phyloP scores from a whole-genome alignment of 768 basidiomycete genomes.

The Boletus pseudo-olivaceus region DNA sequence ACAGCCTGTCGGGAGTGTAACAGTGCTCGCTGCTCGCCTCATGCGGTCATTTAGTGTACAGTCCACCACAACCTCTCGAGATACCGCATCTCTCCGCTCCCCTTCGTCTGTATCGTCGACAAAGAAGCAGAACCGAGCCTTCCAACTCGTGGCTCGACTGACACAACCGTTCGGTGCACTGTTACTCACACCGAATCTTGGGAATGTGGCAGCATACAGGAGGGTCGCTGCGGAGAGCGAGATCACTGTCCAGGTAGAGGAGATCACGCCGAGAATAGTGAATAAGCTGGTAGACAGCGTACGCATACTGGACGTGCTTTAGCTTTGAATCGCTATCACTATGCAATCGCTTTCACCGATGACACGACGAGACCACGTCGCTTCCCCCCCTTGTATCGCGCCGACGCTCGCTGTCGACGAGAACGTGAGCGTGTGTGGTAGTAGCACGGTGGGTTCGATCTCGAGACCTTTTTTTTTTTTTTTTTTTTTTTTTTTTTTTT shows the following conservation, averaged over 20 bases:
- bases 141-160: background rate
- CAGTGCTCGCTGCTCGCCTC: too few relatives aligned
- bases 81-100: background rate
- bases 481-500: too few relatives aligned
- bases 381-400: too few relatives aligned
- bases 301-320: conserved; percentile 7
- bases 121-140: background rate
- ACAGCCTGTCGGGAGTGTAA: background rate
- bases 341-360: too few relatives aligned
- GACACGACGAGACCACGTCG: too few relatives aligned
- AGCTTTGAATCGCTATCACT: too few relatives aligned
- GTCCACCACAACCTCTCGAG: background rate
- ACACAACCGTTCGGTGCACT: conserved; percentile 5
- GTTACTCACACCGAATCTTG: background rate
- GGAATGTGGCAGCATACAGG: background rate
- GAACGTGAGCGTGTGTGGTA: too few relatives aligned
- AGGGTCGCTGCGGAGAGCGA: conserved; percentile 11
- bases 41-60: too few relatives aligned
- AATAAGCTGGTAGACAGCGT: background rate
- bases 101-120: background rate
- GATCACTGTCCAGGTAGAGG: conserved; percentile 7
- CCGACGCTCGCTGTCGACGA: too few relatives aligned
- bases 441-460: too few relatives aligned
- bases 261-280: background rate
- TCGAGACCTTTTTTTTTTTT: too few relatives aligned